Evolutionary conservation across 768 basidiomycete species (phyloP).

Genomic region (Boletus vinaceobasis): DNA sequence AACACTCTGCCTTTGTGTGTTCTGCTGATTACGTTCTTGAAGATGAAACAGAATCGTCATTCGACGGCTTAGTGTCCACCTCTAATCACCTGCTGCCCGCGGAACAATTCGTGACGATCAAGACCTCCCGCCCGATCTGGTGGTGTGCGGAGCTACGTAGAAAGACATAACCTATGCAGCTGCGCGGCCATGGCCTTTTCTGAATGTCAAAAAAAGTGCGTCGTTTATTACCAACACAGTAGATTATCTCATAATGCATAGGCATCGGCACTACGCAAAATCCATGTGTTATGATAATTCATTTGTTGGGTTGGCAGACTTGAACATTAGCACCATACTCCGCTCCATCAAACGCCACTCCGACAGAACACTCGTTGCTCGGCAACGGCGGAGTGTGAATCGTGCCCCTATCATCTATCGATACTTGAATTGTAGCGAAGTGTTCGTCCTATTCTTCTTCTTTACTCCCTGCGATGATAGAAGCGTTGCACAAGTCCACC

Average conservation of each 20-base stretch:
- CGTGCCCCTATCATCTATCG: background rate
- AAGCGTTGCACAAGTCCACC: background rate
- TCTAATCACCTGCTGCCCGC: constrained; percentile 85
- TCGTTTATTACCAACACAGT: too few relatives aligned
- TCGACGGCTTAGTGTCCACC: constrained; percentile 84
- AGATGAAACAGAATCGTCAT: constrained; percentile 68
- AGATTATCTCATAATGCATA: too few relatives aligned
- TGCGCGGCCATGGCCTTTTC: background rate
- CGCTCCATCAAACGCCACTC: background rate
- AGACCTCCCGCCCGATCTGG: constrained; percentile 81
- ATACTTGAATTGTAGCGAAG: too few relatives aligned
- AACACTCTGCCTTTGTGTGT: background rate
- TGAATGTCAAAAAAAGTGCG: too few relatives aligned
- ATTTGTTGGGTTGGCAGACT: too few relatives aligned
- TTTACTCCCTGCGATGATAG: background rate
- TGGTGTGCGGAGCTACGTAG: constrained; percentile 78
- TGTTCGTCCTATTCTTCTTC: too few relatives aligned
- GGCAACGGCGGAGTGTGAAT: background rate
- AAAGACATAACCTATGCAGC: background rate
- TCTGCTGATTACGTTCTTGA: constrained; percentile 9
- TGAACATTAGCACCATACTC: too few relatives aligned
- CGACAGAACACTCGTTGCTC: background rate
- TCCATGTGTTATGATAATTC: too few relatives aligned
- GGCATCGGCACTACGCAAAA: too few relatives aligned
- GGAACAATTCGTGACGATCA: constrained; percentile 62